Conservation (phyloP, 164 flowering plant genomes). For the Euptelea pleiosperma region DNA sequence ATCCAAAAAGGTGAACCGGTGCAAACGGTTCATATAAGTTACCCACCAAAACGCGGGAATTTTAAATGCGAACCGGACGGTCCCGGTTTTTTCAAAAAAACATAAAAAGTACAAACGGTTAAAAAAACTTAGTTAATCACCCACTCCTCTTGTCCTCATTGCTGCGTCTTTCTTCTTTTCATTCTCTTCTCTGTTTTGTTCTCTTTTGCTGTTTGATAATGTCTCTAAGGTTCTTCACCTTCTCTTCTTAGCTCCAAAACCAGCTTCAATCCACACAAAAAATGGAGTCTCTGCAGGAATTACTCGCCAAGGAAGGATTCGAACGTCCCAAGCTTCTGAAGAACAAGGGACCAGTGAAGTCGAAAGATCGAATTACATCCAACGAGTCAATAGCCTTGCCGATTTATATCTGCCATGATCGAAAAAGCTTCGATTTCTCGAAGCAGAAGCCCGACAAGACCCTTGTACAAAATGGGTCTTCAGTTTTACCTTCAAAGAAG, state of each 20-base stretch:
- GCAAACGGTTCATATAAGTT: too few species aligned
- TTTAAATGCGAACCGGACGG: too few species aligned
- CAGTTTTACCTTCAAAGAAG: constrained; percentile 23
- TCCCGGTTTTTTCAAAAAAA: too few species aligned
- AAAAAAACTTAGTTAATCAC: too few species aligned
- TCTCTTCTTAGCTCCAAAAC: constrained; percentile 5
- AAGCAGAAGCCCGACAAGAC: constrained; percentile 21
- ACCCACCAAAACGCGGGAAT: too few species aligned
- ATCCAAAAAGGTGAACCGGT: too few species aligned
- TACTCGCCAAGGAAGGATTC: constrained; percentile 52
- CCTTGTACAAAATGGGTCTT: constrained; percentile 22
- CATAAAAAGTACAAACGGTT: too few species aligned
- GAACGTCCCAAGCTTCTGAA: constrained; percentile 11
- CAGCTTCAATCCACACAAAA: constrained; percentile 9
- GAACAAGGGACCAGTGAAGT: constrained; percentile 15
- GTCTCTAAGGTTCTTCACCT: constrained; percentile 2
- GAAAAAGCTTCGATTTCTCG: constrained; percentile 26
- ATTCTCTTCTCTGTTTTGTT: constrained; percentile 8
- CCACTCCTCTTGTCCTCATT: constrained; percentile 14
- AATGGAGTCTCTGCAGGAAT: constrained; percentile 52
- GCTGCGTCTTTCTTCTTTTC: constrained; percentile 7
- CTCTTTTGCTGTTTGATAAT: constrained; percentile 1
- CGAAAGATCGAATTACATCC: constrained; percentile 5
- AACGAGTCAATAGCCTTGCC: constrained; percentile 37
- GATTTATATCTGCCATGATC: constrained; percentile 48